These are phyloP conservation scores for Pouteria glomerata DNA, from an alignment of 148 eudicot genomes.

Conservation along the genomic window DNA sequence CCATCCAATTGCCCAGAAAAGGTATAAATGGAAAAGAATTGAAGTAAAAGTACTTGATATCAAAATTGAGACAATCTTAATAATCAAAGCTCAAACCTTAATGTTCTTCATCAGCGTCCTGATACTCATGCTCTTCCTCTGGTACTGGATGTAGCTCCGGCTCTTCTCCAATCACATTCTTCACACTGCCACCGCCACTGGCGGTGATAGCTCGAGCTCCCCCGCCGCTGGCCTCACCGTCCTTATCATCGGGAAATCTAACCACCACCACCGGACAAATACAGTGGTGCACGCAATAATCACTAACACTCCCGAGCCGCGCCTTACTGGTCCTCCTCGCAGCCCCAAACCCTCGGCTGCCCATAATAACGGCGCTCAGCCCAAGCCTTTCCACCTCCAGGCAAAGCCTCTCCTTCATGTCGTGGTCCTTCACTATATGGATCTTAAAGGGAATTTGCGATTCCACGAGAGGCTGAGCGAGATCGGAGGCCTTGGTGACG, in stretches of 20 bases:
- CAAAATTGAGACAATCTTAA: neutral
- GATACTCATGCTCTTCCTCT: conserved; percentile 8
- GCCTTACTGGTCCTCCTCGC: too few relatives aligned
- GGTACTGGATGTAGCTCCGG: conserved; percentile 11
- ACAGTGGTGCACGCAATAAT: too few relatives aligned
- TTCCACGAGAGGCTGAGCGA: conserved; percentile 42
- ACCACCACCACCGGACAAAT: too few relatives aligned
- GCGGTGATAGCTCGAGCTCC: neutral
- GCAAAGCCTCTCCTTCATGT: too few relatives aligned
- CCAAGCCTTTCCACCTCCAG: conserved; percentile 68
- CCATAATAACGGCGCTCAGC: conserved; percentile 56
- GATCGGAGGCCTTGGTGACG: conserved; percentile 28
- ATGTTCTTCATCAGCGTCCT: conserved; percentile 10
- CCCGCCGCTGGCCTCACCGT: neutral
- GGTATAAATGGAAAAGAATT: neutral
- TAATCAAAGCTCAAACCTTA: neutral
- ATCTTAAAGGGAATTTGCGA: conserved; percentile 34
- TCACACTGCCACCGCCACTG: neutral
- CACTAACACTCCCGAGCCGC: too few relatives aligned
- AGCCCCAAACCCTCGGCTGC: conserved; percentile 64
- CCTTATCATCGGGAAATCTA: too few relatives aligned
- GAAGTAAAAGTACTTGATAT: neutral
- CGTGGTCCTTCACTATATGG: too few relatives aligned
- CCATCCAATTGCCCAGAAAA: neutral
- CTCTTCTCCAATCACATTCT: neutral